Percentiles rank a stretch among this genome's conserved stretches.
phyloP scores from a whole-genome alignment of 495 filamentous ascomycete species.

The Neurospora intermedia region DNA sequence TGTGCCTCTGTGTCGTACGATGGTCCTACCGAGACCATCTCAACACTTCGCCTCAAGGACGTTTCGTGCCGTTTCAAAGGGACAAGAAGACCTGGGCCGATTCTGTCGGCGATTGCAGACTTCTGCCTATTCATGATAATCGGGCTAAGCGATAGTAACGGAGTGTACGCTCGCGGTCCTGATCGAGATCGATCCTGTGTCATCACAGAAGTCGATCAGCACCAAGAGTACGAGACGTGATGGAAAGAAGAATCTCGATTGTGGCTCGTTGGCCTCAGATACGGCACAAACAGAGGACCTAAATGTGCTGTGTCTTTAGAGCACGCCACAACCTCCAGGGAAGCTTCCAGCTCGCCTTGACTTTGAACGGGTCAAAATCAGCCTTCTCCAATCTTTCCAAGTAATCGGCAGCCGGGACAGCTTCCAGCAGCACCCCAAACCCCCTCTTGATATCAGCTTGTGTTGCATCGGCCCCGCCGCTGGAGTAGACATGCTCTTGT shows the following conservation, averaged over 20 bases:
- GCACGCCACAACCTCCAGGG: conserved; percentile 80
- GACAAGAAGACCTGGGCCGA: background rate
- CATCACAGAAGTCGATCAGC: background rate
- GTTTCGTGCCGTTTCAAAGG: background rate
- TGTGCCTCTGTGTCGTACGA: background rate
- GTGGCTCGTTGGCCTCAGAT: background rate
- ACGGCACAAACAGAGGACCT: background rate
- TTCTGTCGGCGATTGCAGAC: background rate
- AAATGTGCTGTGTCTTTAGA: conserved; percentile 49
- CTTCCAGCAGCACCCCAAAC: conserved; percentile 72
- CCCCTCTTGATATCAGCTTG: conserved; percentile 47
- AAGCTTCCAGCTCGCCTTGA: conserved; percentile 72
- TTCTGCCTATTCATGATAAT: background rate
- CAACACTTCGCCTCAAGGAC: background rate
- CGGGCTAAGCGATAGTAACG: background rate
- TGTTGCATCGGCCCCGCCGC: conserved; percentile 20
- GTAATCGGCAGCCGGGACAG: conserved; percentile 67
- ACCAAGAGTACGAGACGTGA: background rate
- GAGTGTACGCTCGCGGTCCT: background rate
- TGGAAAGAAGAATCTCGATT: background rate
- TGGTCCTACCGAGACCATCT: background rate
- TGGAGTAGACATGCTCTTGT: conserved; percentile 58
- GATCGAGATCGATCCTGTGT: background rate
- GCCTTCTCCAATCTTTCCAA: conserved; percentile 61
- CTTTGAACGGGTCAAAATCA: conserved; percentile 69